phyloP scores from a whole-genome alignment of 495 filamentous ascomycete genomes.

The Aspergillus affinis region DNA sequence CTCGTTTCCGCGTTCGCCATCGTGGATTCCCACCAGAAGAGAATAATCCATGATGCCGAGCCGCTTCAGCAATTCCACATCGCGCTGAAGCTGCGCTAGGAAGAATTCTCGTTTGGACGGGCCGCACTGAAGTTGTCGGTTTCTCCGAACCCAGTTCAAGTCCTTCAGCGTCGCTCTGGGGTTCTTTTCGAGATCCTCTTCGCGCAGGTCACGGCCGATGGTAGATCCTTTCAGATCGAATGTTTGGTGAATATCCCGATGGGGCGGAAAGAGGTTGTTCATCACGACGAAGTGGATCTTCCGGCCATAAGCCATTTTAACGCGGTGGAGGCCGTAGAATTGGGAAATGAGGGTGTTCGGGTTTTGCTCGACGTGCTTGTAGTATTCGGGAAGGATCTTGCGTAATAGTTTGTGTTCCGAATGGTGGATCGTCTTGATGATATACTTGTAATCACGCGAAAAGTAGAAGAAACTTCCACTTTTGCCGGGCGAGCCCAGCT shows the following conservation, averaged over 20 bases:
- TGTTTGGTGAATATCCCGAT: slow-evolving; percentile 94
- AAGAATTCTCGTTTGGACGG: slow-evolving; percentile 82
- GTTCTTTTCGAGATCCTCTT: slow-evolving; percentile 83
- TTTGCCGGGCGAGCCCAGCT: slow-evolving; percentile 95
- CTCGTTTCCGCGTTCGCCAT: slow-evolving; percentile 83
- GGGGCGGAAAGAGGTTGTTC: slow-evolving; percentile 98
- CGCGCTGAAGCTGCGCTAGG: slow-evolving; percentile 80
- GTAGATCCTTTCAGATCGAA: slow-evolving; percentile 99
- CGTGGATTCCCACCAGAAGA: slow-evolving; percentile 90
- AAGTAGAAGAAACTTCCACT: slow-evolving; percentile 99
- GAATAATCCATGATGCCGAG: slow-evolving; percentile 99
- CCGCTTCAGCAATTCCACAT: slow-evolving; percentile 80
- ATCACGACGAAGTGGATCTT: slow-evolving; percentile 99
- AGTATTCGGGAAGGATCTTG: slow-evolving; percentile 91
- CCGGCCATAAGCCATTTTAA: slow-evolving; percentile 96
- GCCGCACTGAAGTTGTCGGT: slow-evolving; percentile 83
- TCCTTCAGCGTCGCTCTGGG: slow-evolving; percentile 95
- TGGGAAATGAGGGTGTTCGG: slow-evolving; percentile 96
- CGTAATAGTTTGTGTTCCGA: slow-evolving; percentile 93
- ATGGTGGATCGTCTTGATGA: slow-evolving; percentile 99
- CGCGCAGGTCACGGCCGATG: slow-evolving; percentile 84
- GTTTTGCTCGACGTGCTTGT: slow-evolving; percentile 86
- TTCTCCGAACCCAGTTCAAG: slow-evolving; percentile 89
- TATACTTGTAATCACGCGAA: slow-evolving; percentile 99
- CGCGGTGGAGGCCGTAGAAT: slow-evolving; percentile 95